Base-by-base conservation (phyloP, 768 basidiomycete species). In the Paxillus ammoniavirescens region DNA sequence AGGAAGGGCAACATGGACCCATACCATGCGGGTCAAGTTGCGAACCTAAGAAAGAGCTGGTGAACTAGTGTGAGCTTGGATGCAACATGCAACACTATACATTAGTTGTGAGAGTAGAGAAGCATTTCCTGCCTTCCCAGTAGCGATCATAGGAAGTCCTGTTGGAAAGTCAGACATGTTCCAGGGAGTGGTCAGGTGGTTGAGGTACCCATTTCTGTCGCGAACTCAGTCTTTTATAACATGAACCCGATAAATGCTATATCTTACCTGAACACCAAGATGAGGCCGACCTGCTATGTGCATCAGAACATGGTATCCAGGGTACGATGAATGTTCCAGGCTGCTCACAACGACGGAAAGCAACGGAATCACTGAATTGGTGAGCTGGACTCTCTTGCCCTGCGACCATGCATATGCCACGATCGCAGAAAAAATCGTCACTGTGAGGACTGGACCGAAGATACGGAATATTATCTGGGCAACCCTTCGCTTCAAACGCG, bases 91-190 rank as follows among this genome's bases (percentile, higher is more conserved):
- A 14, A 47, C 31, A 8, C 50, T 71, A 47, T 62, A 82, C 82
- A 63, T 86, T 84, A 13, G 91, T 80, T 10, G 80, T 82, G 52
- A 95, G 67, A 8, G 82, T 61, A 0, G 87, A 84, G 64, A 94
- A 94, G 41, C 84, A 82, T 69, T 90, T 96, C 59, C 94, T 78
- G 45, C 93, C 94, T 74, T 94, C 93, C 79, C 86, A 91, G 62
- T 86, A 92, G 33, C 90, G 84, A 61, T 93, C 89, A 61, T 92
- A 93, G 8, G 89, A 91, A 21, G 89, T 92, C 48, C 86, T 91
- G 52, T 59, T 49, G 57, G 26, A 55, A 47, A 58, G 61, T 43
- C 56, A 52, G 37, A 31, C 33, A 43, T 15, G 42, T 15, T 13
- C 56, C 33, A 55, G 28, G 8, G 26, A 17, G 14, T 42, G 40